Evolutionary conservation across 352 stramenopile genomes (phyloP).

Genomic region (Phytophthora vignae): DNA sequence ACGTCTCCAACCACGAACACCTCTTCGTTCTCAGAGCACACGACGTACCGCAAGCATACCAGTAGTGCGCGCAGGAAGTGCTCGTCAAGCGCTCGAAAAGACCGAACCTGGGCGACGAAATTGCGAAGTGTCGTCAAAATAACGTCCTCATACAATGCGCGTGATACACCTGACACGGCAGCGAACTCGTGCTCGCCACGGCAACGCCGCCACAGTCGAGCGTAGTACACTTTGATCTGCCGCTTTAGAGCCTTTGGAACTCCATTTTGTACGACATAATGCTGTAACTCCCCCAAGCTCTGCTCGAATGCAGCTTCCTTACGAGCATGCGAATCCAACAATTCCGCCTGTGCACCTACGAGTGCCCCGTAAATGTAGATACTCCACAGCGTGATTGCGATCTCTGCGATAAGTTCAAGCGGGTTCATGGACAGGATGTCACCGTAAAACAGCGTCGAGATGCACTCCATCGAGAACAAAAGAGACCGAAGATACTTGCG

Average conservation of each 20-base stretch:
- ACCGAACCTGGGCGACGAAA: constrained; percentile 58
- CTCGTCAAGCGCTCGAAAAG: constrained; percentile 62
- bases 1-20: constrained; percentile 74
- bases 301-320: constrained; percentile 67
- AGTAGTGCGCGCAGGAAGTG: constrained; percentile 68
- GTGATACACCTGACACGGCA: constrained; percentile 54
- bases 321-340: constrained; percentile 50
- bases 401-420: constrained; percentile 60
- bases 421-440: constrained; percentile 64
- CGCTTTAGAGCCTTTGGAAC: constrained; percentile 67
- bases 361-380: constrained; percentile 67
- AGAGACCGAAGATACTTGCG: constrained; percentile 71
- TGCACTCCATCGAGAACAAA: constrained; percentile 65
- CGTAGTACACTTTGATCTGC: constrained; percentile 77
- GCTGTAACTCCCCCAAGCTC: constrained; percentile 64
- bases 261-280: constrained; percentile 67
- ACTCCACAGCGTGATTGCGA: constrained; percentile 56
- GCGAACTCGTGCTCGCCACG: constrained; percentile 61
- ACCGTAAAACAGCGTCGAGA: constrained; percentile 60
- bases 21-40: constrained; percentile 72
- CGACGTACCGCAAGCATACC: constrained; percentile 62
- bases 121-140: constrained; percentile 55
- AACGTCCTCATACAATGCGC: constrained; percentile 60
- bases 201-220: constrained; percentile 59
- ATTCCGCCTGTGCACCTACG: constrained; percentile 48